Evolutionary conservation across 441 rosid species (phyloP).

Genomic region (Corymbia citriodora): DNA sequence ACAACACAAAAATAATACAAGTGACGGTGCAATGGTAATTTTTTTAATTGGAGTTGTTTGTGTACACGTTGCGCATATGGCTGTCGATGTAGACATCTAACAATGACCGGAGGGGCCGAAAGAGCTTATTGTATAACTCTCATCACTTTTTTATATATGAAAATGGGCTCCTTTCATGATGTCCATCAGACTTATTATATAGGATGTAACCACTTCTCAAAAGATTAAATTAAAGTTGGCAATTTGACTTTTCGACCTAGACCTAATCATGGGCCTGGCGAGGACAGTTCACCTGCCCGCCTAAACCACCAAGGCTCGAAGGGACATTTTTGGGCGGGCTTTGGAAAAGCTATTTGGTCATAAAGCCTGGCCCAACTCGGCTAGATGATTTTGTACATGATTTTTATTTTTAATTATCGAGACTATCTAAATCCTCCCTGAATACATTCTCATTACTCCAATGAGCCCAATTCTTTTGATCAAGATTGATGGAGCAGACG

Average conservation of each 20-base stretch:
- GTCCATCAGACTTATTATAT: background rate
- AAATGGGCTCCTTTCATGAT: background rate
- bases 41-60: background rate
- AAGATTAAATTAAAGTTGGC: background rate
- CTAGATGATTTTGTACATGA: background rate
- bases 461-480: background rate
- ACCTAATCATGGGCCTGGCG: background rate
- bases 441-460: background rate
- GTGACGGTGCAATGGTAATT: background rate
- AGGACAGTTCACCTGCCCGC: background rate
- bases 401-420: no score
- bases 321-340: background rate
- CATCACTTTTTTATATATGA: background rate
- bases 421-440: background rate
- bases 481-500: background rate
- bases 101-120: background rate
- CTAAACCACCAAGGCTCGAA: accelerated
- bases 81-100: background rate
- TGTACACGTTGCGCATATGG: background rate
- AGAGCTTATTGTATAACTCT: background rate
- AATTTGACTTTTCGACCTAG: background rate
- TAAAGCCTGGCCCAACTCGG: background rate
- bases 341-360: background rate
- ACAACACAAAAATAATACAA: background rate
- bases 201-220: background rate